These are phyloP conservation scores for Chaetomium fimeti DNA, from an alignment of 495 filamentous ascomycete genomes.

Conservation along the genomic window DNA sequence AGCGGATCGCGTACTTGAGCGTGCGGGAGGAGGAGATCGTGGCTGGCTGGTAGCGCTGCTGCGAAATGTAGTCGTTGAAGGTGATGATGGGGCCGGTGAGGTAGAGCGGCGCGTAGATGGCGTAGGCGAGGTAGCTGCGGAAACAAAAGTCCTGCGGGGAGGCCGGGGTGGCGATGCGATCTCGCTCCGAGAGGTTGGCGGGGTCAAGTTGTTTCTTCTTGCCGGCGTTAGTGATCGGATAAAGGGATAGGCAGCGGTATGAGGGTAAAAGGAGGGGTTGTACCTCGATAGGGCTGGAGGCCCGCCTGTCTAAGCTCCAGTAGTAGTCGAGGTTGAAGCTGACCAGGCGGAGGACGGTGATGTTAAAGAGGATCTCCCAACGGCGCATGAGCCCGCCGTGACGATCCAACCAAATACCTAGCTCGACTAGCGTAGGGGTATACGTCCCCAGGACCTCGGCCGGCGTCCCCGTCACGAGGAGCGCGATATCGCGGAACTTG, in stretches of 20 bases:
- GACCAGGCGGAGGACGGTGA: constrained; percentile 88
- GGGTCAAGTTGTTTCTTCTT: constrained; percentile 99
- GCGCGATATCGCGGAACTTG: constrained; percentile 60
- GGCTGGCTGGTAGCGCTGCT: constrained; percentile 65
- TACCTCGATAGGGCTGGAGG: constrained; percentile 80
- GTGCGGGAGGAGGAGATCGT: constrained; percentile 67
- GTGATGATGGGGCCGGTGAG: constrained; percentile 90
- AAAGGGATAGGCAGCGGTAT: constrained; percentile 6
- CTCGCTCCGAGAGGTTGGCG: constrained; percentile 76
- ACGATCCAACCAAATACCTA: constrained; percentile 67
- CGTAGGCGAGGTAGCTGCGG: constrained; percentile 81
- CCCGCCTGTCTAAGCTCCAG: constrained; percentile 74
- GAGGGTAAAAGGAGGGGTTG: constrained; percentile 31
- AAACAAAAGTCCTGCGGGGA: constrained; percentile 69
- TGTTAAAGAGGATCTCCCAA: constrained; percentile 96
- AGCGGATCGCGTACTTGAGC: constrained; percentile 77
- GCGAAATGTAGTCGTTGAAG: constrained; percentile 97
- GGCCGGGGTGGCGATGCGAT: constrained; percentile 76
- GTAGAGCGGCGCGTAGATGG: constrained; percentile 89
- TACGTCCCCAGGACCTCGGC: constrained; percentile 36
- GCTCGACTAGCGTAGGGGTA: constrained; percentile 46
- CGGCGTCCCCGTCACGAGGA: constrained; percentile 45
- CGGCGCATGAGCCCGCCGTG: constrained; percentile 78
- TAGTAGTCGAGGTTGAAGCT: constrained; percentile 98
- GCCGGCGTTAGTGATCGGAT: constrained; percentile 55